Evolutionary conservation across 495 filamentous ascomycete species (phyloP), one percentile per base, ranked within the genome.

Genomic region (Trichoderma orchidacearum): DNA sequence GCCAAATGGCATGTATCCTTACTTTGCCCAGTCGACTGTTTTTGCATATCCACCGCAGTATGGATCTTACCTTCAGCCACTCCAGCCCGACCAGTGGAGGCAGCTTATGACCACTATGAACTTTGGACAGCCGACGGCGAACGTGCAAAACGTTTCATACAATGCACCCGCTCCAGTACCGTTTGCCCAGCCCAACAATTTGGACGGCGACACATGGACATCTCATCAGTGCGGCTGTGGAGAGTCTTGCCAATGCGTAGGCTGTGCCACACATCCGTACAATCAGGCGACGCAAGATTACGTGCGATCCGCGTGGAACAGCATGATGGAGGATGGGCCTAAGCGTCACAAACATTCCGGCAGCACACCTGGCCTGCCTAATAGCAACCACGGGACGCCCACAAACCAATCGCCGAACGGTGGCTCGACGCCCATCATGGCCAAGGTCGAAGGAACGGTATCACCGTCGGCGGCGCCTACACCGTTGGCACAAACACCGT

Each of bases 281-380:
- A 90, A 90, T 63, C 69, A 78, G 21, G 76, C 80, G n/a, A 87
- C 83, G n/a, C 72, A 73, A 35, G 72, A 84, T 45, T 85, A 84
- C 62, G 80, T 89, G 31, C 65, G 69, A 11, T 70, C 71, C 8
- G 64, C 64, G 2, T 66, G 62, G 61, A 53, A 30, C 61, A 67
- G 59, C 56, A 59, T 62, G 35, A 54, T 29, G 45, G 27, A 54
- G 41, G 51, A 51, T 12, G 11, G 21, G 25, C 51, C 12, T 28
- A 32, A 55, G 53, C 30, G 53, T 17, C 30, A 55, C 30, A 30
- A 7, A 38, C 30, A 55, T 11, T 32, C 32, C 35, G 54, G n/a
- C 45, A 60, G 21, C 30, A 23, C 18, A 5, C 25, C 29, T 18
- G 23, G 51, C 25, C 21, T 23, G 21, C 15, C 52, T 1, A 31